These are phyloP conservation scores for Macrophomina phaseolina DNA, from an alignment of 2,329 filamentous ascomycete species.

Conservation along the genomic window DNA sequence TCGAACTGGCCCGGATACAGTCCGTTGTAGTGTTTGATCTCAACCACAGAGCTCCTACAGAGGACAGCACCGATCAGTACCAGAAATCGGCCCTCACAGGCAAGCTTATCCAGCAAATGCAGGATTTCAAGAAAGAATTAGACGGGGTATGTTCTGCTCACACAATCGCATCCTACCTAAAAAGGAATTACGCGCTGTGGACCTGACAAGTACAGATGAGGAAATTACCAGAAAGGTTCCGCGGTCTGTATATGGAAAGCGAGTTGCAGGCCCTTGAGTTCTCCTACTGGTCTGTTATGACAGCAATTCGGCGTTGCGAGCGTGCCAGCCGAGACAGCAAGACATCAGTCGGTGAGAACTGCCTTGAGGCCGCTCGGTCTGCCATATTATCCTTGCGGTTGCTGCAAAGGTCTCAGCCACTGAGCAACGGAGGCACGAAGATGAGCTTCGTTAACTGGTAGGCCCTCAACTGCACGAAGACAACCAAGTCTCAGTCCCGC, in stretches of 20 bases:
- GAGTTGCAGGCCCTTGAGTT: slow-evolving; percentile 34
- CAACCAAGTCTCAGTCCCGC: no score
- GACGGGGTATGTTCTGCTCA: slow-evolving; percentile 27
- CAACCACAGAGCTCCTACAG: slow-evolving; percentile 25
- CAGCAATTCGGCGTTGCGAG: slow-evolving; percentile 37
- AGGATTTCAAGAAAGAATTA: background rate
- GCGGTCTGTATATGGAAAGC: slow-evolving; percentile 34
- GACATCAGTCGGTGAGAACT: slow-evolving; percentile 37
- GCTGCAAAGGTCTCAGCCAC: slow-evolving; percentile 33
- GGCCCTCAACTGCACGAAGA: background rate
- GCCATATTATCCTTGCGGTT: slow-evolving; percentile 37
- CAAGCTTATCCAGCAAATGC: slow-evolving; percentile 13
- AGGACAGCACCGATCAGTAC: slow-evolving; percentile 26
- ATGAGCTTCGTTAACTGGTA: slow-evolving; percentile 18
- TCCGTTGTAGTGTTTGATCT: slow-evolving; percentile 32
- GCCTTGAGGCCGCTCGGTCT: slow-evolving; percentile 38
- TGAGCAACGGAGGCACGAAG: background rate
- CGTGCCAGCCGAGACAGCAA: slow-evolving; percentile 38
- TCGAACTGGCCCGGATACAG: slow-evolving; percentile 39
- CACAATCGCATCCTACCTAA: slow-evolving; percentile 2
- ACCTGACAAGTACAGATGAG: slow-evolving; percentile 30
- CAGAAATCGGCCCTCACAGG: slow-evolving; percentile 30
- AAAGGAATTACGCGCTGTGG: background rate
- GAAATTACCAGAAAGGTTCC: slow-evolving; percentile 28
- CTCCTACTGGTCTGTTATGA: slow-evolving; percentile 41